A percentile compares a stretch with the other conserved stretches of the same genome.
Conservation (phyloP, 2,329 filamentous ascomycete species). For the Colletotrichum truncatum region DNA sequence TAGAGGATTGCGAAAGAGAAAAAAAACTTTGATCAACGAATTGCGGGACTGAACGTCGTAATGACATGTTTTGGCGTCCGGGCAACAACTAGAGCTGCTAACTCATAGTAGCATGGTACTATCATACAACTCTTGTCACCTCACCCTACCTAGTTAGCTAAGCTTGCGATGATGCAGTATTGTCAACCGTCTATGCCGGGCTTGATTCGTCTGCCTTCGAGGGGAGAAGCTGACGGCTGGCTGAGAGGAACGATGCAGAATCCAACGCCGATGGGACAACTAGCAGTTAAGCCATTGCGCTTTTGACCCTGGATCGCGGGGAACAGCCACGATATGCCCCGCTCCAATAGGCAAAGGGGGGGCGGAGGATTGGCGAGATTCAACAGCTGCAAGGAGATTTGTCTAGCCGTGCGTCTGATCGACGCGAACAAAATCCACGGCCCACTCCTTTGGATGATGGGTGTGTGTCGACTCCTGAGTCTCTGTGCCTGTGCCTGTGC, state of each 20-base stretch:
- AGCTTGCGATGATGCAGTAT: not conserved
- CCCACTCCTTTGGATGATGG: not conserved
- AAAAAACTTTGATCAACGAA: not conserved
- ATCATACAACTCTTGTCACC: not conserved
- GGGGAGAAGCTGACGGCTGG: not conserved
- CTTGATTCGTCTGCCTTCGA: not conserved
- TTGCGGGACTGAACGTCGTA: conserved; percentile 2
- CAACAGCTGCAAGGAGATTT: no score
- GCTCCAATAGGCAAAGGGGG: conserved; percentile 9
- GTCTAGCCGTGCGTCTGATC: conserved; percentile 19
- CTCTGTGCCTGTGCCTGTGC: not conserved
- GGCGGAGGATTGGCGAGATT: not conserved
- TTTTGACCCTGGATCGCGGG: conserved; percentile 10
- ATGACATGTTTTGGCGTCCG: not conserved
- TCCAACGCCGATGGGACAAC: not conserved
- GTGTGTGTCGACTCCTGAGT: not conserved
- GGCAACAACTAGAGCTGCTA: not conserved
- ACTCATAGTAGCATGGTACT: not conserved
- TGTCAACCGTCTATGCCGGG: not conserved
- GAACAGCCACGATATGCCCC: conserved; percentile 3
- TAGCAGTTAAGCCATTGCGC: conserved; percentile 2
- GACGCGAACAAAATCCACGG: conserved; percentile 3
- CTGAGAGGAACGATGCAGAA: not conserved
- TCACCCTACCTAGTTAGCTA: no score
- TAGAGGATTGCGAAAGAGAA: not conserved